Base-by-base conservation (phyloP, 192 early-diverging fungal species). In the Umbelopsis vinacea region DNA sequence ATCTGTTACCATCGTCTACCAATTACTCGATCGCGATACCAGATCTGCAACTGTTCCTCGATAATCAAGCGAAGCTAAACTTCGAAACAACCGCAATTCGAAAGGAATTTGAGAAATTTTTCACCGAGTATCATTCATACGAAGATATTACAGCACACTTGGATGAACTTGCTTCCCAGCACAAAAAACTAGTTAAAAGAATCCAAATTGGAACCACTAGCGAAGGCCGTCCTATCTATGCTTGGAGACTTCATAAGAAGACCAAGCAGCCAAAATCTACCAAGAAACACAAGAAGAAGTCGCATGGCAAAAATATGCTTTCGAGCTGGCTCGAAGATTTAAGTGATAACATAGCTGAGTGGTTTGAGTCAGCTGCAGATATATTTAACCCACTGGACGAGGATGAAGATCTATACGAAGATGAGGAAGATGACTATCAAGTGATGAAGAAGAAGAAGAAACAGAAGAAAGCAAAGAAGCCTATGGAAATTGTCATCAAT, bases 191-290 rank as follows among this genome's bases (percentile, higher is more conserved):
- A 12, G 81, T 76, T 53, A 76, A 76, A 35, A 68, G 72, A 5
- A 71, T 79, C 47, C 71, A 74, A 15, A 74, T 82, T 35, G 81
- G 77, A 1, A 72, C 70, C 10, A 82, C 81, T 5, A 68, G 68
- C 53, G 81, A 82, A 67, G 77, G 75, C 7, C 67, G 74, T 23
- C 74, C 79, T 57, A 55, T 63, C 33, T 63, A 63, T 82, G 19
- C 73, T 74, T 76, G 81, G 77, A 46, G 68, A 76, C 15, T 69
- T 74, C 72, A 23, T 74, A 79, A 22, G 77, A 76, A 68, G 81
- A 68, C 24, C 71, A 79, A 74, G 50, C 15, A 67, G 48, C 6
- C 40, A 43, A 43, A 43, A 43, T 1, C 6, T 1, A 74, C 68
- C 24, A 68, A 81, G 57, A 5, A 63, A 19, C 4, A 33, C 8